Conservation (phyloP, 768 basidiomycete species). For the Hygrocybe punicea region DNA sequence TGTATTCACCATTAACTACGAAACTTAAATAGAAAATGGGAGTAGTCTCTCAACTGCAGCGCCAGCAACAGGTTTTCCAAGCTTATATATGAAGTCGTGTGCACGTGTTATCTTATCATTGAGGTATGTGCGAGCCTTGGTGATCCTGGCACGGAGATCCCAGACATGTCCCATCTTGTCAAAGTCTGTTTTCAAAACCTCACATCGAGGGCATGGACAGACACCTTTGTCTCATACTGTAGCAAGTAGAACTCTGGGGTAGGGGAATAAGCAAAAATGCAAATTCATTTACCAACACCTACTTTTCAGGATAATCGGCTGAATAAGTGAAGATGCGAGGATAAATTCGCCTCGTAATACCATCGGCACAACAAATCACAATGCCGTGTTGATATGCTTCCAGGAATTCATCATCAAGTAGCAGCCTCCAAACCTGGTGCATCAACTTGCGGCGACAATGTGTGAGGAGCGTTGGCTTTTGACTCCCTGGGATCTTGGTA, state of each 20-base stretch:
- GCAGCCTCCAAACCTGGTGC: conserved; percentile 23
- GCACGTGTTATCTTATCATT: not conserved
- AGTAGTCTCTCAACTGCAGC: not conserved
- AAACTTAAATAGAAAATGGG: not conserved
- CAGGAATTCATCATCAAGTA: conserved; percentile 24
- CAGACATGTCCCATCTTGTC: not conserved
- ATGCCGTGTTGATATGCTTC: conserved; percentile 26
- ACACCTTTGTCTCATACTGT: conserved; percentile 16
- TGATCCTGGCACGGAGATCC: conserved; percentile 1
- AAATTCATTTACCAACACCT: conserved; percentile 5
- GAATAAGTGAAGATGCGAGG: conserved; percentile 28
- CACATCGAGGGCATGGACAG: conserved; percentile 23
- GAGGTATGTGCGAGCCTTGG: not conserved
- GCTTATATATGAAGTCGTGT: not conserved
- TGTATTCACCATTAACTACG: conserved; percentile 6
- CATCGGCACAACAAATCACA: conserved; percentile 25
- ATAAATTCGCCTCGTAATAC: conserved; percentile 19
- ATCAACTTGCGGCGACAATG: conserved; percentile 28
- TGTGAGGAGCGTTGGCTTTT: conserved; percentile 12
- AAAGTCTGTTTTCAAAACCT: conserved; percentile 1
- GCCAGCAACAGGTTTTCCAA: not conserved
- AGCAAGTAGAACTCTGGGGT: conserved; percentile 20
- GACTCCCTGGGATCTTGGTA: too few relatives aligned
- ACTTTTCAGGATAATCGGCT: conserved; percentile 35
- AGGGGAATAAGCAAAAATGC: conserved; percentile 3